A percentile compares a stretch with the other conserved stretches of the same genome.
These are phyloP conservation scores for Kodamaea arcana DNA, from an alignment of 1,139 yeast species.

Conservation along the genomic window DNA sequence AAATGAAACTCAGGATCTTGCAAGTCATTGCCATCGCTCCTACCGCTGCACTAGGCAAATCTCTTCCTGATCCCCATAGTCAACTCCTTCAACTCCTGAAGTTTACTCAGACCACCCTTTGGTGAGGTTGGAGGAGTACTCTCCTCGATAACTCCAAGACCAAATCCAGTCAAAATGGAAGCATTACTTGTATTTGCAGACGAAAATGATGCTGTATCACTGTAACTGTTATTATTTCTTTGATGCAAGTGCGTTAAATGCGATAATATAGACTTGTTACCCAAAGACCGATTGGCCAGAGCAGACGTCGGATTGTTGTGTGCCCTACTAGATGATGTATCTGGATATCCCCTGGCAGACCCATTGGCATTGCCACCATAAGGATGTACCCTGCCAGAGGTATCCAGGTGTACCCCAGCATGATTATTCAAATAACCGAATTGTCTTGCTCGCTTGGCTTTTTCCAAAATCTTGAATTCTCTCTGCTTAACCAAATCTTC, in stretches of 20 bases:
- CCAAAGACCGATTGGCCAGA: no score
- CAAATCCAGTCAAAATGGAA: conserved; percentile 34
- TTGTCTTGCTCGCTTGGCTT: conserved; percentile 28
- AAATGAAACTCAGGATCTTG: no score
- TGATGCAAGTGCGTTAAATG: conserved; percentile 8
- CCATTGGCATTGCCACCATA: conserved; percentile 1
- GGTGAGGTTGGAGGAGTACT: conserved; percentile 33
- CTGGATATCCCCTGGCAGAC: neutral
- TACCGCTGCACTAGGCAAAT: no score
- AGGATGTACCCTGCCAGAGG: neutral
- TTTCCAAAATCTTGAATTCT: conserved; percentile 25
- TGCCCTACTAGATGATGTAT: neutral
- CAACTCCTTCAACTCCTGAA: conserved; percentile 35
- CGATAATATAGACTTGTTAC: conserved; percentile 11
- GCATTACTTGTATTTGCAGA: conserved; percentile 24
- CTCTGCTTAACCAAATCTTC: conserved; percentile 16
- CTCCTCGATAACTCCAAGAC: conserved; percentile 37
- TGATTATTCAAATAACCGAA: conserved; percentile 36
- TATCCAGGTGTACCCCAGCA: conserved; percentile 12
- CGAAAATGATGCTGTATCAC: neutral
- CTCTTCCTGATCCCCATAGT: conserved; percentile 25
- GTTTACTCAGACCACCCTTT: conserved; percentile 18
- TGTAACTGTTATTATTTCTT: neutral
- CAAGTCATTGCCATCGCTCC: no score
- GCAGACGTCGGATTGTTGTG: neutral